Conservation (phyloP, 192 early-diverging fungal species). For the Coemansia sp. region DNA sequence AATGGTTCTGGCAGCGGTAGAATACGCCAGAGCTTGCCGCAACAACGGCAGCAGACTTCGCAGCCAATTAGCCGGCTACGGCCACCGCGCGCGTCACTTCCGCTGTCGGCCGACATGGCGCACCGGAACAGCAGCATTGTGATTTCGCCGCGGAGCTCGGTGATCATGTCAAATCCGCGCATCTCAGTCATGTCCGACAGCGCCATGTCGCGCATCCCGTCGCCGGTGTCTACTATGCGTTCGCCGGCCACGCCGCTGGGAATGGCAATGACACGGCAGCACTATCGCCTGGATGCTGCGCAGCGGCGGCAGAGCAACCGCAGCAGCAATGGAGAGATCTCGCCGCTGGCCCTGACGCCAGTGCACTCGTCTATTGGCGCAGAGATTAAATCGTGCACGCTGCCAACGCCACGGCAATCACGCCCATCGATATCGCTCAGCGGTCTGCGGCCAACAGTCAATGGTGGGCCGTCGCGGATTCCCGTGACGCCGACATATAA, state of each 20-base stretch:
- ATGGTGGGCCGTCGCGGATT: conserved; percentile 1
- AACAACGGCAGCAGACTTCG: neutral
- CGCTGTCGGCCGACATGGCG: conserved; percentile 12
- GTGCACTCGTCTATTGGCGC: conserved; percentile 13
- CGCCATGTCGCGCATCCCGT: conserved; percentile 13
- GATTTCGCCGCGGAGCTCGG: conserved; percentile 19
- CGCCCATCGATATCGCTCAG: conserved; percentile 8
- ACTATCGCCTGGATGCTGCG: conserved; percentile 19
- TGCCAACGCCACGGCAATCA: neutral
- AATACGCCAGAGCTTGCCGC: conserved; percentile 3
- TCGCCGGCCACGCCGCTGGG: conserved; percentile 13
- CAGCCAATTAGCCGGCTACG: conserved; percentile 11
- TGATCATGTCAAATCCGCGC: conserved; percentile 9
- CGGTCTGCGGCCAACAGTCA: conserved; percentile 3
- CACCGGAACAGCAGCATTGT: conserved; percentile 7
- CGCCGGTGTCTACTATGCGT: conserved; percentile 10
- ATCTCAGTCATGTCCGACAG: conserved; percentile 12
- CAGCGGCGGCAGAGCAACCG: conserved; percentile 11
- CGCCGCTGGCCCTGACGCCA: conserved; percentile 22
- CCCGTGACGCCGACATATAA: neutral
- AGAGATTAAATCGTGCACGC: conserved; percentile 7
- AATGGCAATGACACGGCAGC: conserved; percentile 26
- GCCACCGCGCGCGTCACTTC: conserved; percentile 44
- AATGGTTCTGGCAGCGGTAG: conserved; percentile 3
- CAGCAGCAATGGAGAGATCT: conserved; percentile 18